These are phyloP conservation scores for Cutaneotrichosporon cutaneum DNA, from an alignment of 1,284 basidiomycete species.

Conservation along the genomic window DNA sequence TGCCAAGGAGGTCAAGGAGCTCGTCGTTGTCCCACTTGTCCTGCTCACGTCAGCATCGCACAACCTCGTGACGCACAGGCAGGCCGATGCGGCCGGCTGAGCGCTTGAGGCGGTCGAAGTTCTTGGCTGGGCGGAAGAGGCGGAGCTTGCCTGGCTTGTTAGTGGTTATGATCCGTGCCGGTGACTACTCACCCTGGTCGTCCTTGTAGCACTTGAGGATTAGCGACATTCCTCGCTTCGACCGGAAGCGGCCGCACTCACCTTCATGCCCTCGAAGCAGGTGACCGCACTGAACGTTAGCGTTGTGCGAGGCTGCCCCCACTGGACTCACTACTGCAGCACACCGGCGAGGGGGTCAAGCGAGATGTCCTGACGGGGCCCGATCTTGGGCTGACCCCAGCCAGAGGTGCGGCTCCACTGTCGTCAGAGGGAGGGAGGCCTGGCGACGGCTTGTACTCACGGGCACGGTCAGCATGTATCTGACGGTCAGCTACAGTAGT, in stretches of 20 bases:
- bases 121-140: conserved; percentile 46
- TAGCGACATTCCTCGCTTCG: background rate
- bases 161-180: conserved; percentile 4
- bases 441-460: background rate
- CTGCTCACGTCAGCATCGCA: conserved; percentile 21
- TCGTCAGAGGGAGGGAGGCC: background rate
- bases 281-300: conserved; percentile 36
- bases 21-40: conserved; percentile 48
- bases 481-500: background rate
- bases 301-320: background rate
- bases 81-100: conserved; percentile 47
- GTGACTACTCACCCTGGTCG: conserved; percentile 26
- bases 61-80: conserved; percentile 33
- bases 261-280: conserved; percentile 54
- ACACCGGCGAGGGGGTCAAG: conserved; percentile 48
- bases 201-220: conserved; percentile 46
- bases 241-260: conserved; percentile 17
- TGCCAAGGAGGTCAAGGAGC: conserved; percentile 42
- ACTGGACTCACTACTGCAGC: conserved; percentile 40
- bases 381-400: conserved; percentile 50
- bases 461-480: conserved; percentile 44
- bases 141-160: conserved; percentile 36
- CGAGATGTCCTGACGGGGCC: conserved; percentile 35
- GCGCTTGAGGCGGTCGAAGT: conserved; percentile 49
- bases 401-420: conserved; percentile 29